Conservation (phyloP, 495 filamentous ascomycete genomes). For the Hypoxylon lenormandii region DNA sequence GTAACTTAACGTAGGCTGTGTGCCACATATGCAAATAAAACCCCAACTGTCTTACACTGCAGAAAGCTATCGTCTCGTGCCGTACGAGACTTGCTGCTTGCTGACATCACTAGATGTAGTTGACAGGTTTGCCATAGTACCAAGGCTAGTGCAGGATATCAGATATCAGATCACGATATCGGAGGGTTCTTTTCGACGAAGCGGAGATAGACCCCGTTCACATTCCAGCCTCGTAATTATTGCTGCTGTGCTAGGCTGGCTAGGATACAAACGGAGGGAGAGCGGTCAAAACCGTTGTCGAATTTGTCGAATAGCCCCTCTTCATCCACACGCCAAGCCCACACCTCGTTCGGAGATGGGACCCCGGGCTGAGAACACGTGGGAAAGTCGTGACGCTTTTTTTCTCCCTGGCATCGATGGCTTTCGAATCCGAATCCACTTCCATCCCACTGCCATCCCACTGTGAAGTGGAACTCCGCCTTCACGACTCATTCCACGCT, state of each 20-base stretch:
- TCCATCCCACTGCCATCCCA: no score
- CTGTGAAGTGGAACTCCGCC: constrained; percentile 30
- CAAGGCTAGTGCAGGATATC: no score
- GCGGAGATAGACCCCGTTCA: neutral
- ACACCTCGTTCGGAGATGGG: constrained; percentile 22
- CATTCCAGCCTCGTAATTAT: constrained; percentile 19
- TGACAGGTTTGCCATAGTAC: no score
- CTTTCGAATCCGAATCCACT: constrained; percentile 17
- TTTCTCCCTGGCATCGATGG: neutral
- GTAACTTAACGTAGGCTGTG: neutral
- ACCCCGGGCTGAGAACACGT: constrained; percentile 39
- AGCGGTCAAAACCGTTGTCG: constrained; percentile 19
- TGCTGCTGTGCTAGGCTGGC: no score
- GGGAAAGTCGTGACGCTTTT: constrained; percentile 36
- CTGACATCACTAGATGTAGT: constrained; percentile 24
- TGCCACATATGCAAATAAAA: constrained; percentile 21
- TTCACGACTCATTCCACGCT: constrained; percentile 7
- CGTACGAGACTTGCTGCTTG: constrained; percentile 7
- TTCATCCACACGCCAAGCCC: constrained; percentile 2
- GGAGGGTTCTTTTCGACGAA: neutral
- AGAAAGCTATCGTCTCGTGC: constrained; percentile 4
- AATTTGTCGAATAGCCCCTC: neutral
- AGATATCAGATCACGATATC: constrained; percentile 1
- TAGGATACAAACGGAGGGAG: no score
- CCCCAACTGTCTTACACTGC: constrained; percentile 11